Conservation (phyloP, 2,329 filamentous ascomycete genomes). For the Pestalotiopsis sp. region DNA sequence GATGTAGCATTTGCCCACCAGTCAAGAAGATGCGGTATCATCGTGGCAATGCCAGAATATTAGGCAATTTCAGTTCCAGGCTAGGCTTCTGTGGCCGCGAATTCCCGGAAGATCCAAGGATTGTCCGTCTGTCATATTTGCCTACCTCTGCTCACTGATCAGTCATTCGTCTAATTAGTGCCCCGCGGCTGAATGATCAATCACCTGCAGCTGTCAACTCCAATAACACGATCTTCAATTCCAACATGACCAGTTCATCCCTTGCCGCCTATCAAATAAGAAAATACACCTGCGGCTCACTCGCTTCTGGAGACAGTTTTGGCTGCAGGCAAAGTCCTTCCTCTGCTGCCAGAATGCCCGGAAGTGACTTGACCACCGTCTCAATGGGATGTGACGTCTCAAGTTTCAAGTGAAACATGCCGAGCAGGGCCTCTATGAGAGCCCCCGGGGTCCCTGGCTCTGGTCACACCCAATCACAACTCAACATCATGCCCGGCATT, state of each 20-base stretch:
- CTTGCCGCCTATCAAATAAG: background rate
- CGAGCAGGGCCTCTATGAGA: background rate
- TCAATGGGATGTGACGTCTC: slow-evolving; percentile 12
- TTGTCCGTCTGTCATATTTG: background rate
- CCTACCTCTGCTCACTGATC: no score
- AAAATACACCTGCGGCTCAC: background rate
- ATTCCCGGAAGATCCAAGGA: background rate
- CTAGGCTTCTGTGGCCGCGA: background rate
- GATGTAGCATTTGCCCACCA: background rate
- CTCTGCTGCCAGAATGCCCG: background rate
- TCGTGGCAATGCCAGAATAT: background rate
- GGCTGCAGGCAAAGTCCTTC: background rate
- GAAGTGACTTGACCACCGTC: background rate
- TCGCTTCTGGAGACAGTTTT: background rate
- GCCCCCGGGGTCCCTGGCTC: slow-evolving; percentile 9
- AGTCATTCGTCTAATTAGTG: background rate
- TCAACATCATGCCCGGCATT: slow-evolving; percentile 2
- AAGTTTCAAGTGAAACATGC: slow-evolving; percentile 12
- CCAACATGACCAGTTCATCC: background rate
- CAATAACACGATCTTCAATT: background rate
- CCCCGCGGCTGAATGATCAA: background rate
- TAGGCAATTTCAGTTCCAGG: background rate
- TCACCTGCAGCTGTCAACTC: background rate
- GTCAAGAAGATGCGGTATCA: background rate
- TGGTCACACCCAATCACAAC: slow-evolving; percentile 6